Evolutionary conservation across 2,329 filamentous ascomycete species (phyloP).

Genomic region (Madurella fahalii): DNA sequence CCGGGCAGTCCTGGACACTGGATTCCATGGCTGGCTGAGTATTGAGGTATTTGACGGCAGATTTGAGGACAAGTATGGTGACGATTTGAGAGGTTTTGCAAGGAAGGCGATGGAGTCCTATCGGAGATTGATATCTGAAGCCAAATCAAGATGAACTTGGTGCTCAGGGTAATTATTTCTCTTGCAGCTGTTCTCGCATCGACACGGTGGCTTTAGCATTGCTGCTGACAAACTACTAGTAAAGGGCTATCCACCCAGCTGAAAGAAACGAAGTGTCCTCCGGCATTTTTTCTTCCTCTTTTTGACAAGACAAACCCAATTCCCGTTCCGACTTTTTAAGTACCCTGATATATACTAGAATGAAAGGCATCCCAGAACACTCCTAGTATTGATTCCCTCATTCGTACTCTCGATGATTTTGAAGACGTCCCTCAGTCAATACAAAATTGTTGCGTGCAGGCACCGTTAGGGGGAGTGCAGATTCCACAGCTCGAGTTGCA

Average conservation of each 20-base stretch:
- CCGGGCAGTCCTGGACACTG: conserved; percentile 62
- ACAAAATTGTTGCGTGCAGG: conserved; percentile 23
- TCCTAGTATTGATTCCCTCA: not conserved
- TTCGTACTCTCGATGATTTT: not conserved
- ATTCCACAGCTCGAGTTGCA: conserved; percentile 27
- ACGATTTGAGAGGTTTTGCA: conserved; percentile 27
- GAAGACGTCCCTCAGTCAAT: not conserved
- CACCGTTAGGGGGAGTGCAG: conserved; percentile 18
- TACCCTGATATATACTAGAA: not conserved
- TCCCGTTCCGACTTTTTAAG: too few species aligned
- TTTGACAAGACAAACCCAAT: too few species aligned
- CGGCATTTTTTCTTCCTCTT: too few species aligned
- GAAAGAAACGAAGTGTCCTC: too few species aligned
- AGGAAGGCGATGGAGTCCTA: conserved; percentile 22
- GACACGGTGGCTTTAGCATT: not conserved
- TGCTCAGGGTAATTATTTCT: not conserved
- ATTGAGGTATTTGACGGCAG: conserved; percentile 32
- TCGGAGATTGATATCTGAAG: not conserved
- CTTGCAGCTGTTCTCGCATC: not conserved
- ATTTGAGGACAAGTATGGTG: conserved; percentile 31
- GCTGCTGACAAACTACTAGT: too few species aligned
- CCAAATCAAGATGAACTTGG: not conserved
- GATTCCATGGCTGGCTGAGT: conserved; percentile 35
- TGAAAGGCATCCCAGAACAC: not conserved
- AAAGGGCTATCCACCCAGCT: too few species aligned